phyloP scores from a whole-genome alignment of 306 rosid genomes.

The Trifolium pratense region DNA sequence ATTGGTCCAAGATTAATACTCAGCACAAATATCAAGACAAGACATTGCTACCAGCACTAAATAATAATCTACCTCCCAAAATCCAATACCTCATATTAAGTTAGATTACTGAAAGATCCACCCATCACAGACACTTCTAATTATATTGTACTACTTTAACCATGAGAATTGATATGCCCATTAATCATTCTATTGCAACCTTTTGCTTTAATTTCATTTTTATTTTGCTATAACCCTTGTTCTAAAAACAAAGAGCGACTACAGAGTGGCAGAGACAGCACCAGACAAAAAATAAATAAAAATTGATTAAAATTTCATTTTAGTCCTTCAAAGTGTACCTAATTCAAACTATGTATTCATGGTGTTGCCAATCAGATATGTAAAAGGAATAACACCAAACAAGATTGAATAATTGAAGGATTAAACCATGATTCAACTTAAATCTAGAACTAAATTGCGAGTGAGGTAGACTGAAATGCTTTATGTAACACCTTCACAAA shows the following conservation, averaged over 20 bases:
- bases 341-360: neutral
- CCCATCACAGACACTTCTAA: neutral
- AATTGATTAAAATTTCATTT: too few relatives aligned
- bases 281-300: too few relatives aligned
- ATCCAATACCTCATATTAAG: neutral
- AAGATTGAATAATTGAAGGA: slow-evolving; percentile 9
- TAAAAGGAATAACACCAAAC: neutral
- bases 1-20: slow-evolving; percentile 6
- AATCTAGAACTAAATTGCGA: slow-evolving; percentile 4
- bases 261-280: too few relatives aligned
- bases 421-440: neutral
- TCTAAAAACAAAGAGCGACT: neutral
- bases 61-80: slow-evolving; percentile 1
- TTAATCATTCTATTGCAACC: neutral
- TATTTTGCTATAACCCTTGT: neutral
- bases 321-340: too few relatives aligned
- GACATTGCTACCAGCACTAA: neutral
- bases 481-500: slow-evolving; percentile 4
- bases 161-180: slow-evolving; percentile 3
- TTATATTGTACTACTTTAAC: neutral
- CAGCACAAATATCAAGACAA: slow-evolving; percentile 3
- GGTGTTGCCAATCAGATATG: slow-evolving; percentile 1
- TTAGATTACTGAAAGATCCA: neutral
- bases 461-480: neutral
- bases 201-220: neutral